Evolutionary conservation across 495 filamentous ascomycete species (phyloP).

Genomic region (Aspergillus sclerotiicarbonarius): DNA sequence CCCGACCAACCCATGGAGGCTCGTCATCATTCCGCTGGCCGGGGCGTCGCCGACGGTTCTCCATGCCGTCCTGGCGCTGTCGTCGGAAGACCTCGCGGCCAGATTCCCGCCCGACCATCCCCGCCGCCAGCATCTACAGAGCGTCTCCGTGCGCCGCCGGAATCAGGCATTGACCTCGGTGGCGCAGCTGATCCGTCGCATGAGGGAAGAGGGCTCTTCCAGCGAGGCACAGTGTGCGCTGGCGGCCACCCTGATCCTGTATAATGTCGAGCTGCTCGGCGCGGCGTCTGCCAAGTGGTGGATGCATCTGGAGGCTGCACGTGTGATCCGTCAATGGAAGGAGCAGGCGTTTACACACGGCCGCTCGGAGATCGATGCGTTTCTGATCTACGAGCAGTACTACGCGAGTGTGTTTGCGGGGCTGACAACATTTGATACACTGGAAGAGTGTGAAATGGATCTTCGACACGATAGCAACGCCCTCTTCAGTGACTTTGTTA

Average conservation of each 20-base stretch:
- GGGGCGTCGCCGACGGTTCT: conserved; percentile 24
- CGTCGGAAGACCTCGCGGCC: conserved; percentile 23
- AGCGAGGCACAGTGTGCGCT: conserved; percentile 10
- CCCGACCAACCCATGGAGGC: conserved; percentile 25
- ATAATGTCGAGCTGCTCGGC: conserved; percentile 21
- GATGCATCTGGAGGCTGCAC: conserved; percentile 24
- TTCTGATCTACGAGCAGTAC: conserved; percentile 27
- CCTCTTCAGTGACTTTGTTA: conserved; percentile 24
- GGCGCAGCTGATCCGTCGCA: no score
- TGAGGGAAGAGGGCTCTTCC: background rate
- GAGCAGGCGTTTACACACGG: conserved; percentile 8
- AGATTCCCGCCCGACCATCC: conserved; percentile 16
- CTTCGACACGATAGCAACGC: conserved; percentile 18
- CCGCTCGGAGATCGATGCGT: conserved; percentile 14
- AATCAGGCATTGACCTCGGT: no score
- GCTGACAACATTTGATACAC: conserved; percentile 20
- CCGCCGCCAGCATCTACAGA: conserved; percentile 13
- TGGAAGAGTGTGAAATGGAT: conserved; percentile 4
- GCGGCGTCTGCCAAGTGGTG: conserved; percentile 20
- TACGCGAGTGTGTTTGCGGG: conserved; percentile 22
- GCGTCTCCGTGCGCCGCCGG: conserved; percentile 1
- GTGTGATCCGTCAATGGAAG: conserved; percentile 20
- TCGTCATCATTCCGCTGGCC: conserved; percentile 24
- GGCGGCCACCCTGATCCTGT: conserved; percentile 21
- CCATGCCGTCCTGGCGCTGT: conserved; percentile 28